Evolutionary conservation across 305 asterid species (phyloP).

Genomic region (Fraxinus sp.): DNA sequence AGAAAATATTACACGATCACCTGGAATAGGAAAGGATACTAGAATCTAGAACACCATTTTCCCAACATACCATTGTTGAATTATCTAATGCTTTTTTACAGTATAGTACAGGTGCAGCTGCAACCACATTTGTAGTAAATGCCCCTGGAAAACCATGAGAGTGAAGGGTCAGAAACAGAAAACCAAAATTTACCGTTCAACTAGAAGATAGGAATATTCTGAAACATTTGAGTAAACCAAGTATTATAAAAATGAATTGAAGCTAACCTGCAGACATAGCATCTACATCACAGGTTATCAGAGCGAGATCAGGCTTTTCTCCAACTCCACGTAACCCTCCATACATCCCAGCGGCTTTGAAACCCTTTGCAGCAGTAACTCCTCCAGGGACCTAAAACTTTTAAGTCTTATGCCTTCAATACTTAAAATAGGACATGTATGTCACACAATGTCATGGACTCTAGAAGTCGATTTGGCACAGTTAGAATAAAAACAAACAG

Average conservation of each 20-base stretch:
- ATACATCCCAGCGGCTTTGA: constrained; percentile 94
- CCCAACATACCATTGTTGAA: constrained; percentile 63
- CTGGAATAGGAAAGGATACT: not conserved
- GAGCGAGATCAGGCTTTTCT: constrained; percentile 96
- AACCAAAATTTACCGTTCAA: not conserved
- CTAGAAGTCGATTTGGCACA: not conserved
- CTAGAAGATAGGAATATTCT: constrained; percentile 1
- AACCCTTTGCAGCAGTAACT: constrained; percentile 91
- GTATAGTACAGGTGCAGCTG: constrained; percentile 93
- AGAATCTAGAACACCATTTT: not conserved
- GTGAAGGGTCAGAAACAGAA: constrained; percentile 14
- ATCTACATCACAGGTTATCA: constrained; percentile 86
- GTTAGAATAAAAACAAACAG: not conserved
- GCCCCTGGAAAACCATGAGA: constrained; percentile 51
- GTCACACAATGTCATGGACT: not conserved
- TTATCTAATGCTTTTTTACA: constrained; percentile 69
- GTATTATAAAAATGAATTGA: not conserved
- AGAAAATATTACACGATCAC: not conserved
- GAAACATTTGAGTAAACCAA: constrained; percentile 12
- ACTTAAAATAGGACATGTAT: not conserved
- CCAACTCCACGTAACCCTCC: constrained; percentile 96
- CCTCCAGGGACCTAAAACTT: constrained; percentile 82
- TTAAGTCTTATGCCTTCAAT: constrained; percentile 24
- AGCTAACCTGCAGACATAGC: constrained; percentile 79
- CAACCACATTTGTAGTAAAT: constrained; percentile 84